Evolutionary conservation across 495 filamentous ascomycete species (phyloP), one percentile per base, ranked within the genome.

Genomic region (Talaromyces proteolyticus): DNA sequence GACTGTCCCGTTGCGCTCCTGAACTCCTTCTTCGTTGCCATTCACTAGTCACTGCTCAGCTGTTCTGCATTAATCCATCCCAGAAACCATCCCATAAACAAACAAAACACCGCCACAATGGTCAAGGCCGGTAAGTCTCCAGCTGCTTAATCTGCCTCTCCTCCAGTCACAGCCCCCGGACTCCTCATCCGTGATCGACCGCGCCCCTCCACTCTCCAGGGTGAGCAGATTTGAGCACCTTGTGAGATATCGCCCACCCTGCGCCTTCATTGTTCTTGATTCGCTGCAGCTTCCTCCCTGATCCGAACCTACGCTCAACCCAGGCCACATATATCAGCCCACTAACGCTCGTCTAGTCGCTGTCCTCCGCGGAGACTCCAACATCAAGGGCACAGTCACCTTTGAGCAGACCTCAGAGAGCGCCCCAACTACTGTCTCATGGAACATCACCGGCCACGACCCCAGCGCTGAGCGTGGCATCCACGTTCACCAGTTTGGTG

Each of bases 401-500:
- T 96, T 98, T 70, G 89, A 94, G 76, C 93, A 97, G 77, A 75
- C 77, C 51, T 79, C 75, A 70, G 93, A 95, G 79, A 79, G 69
- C 62, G 64, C 77, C 60, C 80, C 84, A 50, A 97, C 93, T 61
- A 95, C 79, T 68, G 78, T 97, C 73, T 79, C 85, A 58, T 97
- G 87, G 82, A 81, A 97, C 73, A 92, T 97, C 74, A 80, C 80
- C 56, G 91, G 91, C 77, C 73, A 95, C 73, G 91, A 96, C 64
- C 63, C 91, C 73, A 96, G 94, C 61, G 92, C 93, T 61, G 81
- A 92, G 84, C 90, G 94, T 75, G 93, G 86, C 70, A 86, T 96
- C 79, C 94, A 97, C 79, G 85, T 97, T 63, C 93, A 97, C 77
- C 87, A 93, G 74, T 98, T 95, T 64, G 93, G 94, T 69, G 93